phyloP scores from a whole-genome alignment of 2,329 filamentous ascomycete genomes.

The Claviceps humidiphila region DNA sequence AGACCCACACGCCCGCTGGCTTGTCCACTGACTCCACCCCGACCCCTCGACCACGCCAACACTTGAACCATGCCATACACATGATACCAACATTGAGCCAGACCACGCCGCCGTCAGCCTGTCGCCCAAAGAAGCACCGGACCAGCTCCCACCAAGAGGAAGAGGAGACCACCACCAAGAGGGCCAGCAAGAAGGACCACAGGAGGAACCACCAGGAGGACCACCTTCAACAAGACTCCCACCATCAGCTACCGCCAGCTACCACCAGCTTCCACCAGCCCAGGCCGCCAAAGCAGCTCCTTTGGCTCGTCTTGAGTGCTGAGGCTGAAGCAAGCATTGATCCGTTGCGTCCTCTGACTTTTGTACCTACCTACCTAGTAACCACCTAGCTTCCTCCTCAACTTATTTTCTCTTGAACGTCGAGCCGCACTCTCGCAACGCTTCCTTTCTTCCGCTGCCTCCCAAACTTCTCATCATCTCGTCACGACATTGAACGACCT shows the following conservation, averaged over 20 bases:
- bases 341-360: background rate
- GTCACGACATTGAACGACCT: background rate
- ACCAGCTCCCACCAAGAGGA: background rate
- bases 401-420: slow-evolving; percentile 3
- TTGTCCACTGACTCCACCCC: slow-evolving; percentile 4
- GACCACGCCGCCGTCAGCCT: background rate
- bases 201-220: background rate
- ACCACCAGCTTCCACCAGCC: background rate
- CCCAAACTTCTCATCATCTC: background rate
- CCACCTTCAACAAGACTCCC: background rate
- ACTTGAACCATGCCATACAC: background rate
- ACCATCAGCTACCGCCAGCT: background rate
- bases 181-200: no score
- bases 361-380: background rate
- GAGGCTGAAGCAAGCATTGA: slow-evolving; percentile 7
- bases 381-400: slow-evolving; percentile 2
- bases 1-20: slow-evolving; percentile 2
- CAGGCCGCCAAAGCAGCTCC: slow-evolving; percentile 1
- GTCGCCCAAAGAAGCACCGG: background rate
- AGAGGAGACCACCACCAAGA: background rate
- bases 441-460: background rate
- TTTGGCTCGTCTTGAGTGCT: slow-evolving; percentile 2
- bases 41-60: slow-evolving; percentile 2
- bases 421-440: slow-evolving; percentile 2
- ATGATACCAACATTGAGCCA: background rate